Evolutionary conservation across 139 green algal genomes (phyloP), one percentile per base, ranked within the genome.

Genomic region (Volvox reticuliferus): DNA sequence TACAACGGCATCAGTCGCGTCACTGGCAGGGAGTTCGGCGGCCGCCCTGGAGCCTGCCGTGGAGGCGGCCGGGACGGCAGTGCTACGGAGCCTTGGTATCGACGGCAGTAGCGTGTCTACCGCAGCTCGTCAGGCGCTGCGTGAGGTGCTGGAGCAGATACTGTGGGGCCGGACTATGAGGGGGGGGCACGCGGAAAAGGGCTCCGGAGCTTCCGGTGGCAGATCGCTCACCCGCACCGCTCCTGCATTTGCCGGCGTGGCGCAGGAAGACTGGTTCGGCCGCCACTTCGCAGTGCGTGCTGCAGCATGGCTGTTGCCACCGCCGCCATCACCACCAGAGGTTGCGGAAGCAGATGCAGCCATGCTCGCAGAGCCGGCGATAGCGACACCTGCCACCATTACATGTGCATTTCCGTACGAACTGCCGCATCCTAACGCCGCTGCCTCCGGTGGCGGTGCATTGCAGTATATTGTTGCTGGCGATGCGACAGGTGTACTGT

Each of bases 401-500:
- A 89, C 85, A 44, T 89, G 85, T 68, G 85, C 69, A 19, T 89
- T 89, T 36, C 1, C 44, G 0, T 89, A 44, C 44, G 85, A 89
- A 50, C 37, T 82, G 69, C 85, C 85, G 37, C 28, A 55, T 30
- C 69, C 37, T 12, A 32, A 61, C 44, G 19, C 44, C 37, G 69
- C 37, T 30, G 71, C 69, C 36, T 32, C 37, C 17, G 69, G 85
- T 44, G 69, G 85, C 85, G 85, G 85, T 26, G 28, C 36, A 6
- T 36, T 88, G 28, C 67, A 55, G 36, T 89, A 89, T 68, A 62
- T 73, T 36, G 17, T 82, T 16, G 65, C 88, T 0, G 92, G 87
- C 12, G 92, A 94, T 77, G 82, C 76, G 2, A 35, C 35, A 12
- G 92, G 92, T 5, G 21, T 36, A n/a, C 30, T 94, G 44, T 91